These are phyloP conservation scores for Batkoa obscura DNA, from an alignment of 371 early-diverging fungal genomes.

Conservation along the genomic window DNA sequence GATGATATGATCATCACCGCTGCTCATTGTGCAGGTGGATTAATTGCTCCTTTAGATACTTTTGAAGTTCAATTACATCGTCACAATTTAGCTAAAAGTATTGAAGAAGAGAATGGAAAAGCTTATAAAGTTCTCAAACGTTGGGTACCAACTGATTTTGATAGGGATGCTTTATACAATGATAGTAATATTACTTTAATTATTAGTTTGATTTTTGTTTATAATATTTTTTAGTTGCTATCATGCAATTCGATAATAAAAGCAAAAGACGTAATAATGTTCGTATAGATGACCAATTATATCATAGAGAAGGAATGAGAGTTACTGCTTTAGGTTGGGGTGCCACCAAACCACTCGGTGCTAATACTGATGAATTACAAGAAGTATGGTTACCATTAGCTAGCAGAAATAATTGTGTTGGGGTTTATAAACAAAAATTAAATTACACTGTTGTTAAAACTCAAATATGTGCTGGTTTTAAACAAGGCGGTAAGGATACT, in stretches of 20 bases:
- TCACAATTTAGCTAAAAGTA: neutral
- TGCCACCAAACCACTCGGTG: constrained; percentile 8
- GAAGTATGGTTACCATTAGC: constrained; percentile 11
- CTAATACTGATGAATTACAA: constrained; percentile 10
- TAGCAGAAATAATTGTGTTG: constrained; percentile 10
- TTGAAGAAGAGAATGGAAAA: neutral
- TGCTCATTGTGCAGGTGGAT: constrained; percentile 19
- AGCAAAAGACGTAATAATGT: neutral
- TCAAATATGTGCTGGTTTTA: constrained; percentile 18
- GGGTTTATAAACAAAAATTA: constrained; percentile 12
- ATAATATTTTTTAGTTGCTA: constrained; percentile 1
- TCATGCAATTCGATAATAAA: neutral
- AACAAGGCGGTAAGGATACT: constrained; percentile 15
- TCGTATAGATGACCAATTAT: neutral
- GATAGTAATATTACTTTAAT: neutral
- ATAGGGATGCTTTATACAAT: neutral
- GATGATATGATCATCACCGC: constrained; percentile 20
- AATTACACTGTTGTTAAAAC: constrained; percentile 10
- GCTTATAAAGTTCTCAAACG: neutral
- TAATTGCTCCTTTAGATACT: neutral
- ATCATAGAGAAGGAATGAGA: constrained; percentile 8
- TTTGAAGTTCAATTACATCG: neutral
- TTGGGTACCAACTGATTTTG: neutral
- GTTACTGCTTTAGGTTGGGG: constrained; percentile 24
- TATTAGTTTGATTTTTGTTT: neutral